A percentile compares a stretch with the other conserved stretches of the same genome.
phyloP scores from a whole-genome alignment of 2,329 filamentous ascomycete species.

The Colletotrichum phormii region DNA sequence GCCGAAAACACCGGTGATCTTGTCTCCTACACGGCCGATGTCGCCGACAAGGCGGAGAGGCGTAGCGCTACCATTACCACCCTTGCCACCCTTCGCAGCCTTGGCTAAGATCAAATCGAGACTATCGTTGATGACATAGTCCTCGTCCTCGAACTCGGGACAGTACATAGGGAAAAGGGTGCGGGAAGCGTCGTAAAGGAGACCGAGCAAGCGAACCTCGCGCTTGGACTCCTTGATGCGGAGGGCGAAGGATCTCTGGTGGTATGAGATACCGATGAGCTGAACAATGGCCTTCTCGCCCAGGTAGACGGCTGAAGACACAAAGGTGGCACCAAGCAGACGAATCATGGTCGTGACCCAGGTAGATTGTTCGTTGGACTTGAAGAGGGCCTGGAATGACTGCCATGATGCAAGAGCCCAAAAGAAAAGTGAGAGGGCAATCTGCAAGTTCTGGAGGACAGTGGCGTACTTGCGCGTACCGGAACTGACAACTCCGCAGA shows the following conservation, averaged over 20 bases:
- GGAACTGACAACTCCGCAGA: slow-evolving; percentile 75
- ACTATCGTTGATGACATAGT: slow-evolving; percentile 90
- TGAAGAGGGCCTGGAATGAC: slow-evolving; percentile 69
- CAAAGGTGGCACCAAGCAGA: slow-evolving; percentile 74
- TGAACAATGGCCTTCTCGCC: slow-evolving; percentile 85
- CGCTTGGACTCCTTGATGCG: slow-evolving; percentile 91
- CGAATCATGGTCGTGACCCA: slow-evolving; percentile 72
- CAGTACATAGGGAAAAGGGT: slow-evolving; percentile 93
- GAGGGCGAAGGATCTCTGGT: slow-evolving; percentile 84
- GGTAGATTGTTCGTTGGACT: slow-evolving; percentile 43
- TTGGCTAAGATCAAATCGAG: slow-evolving; percentile 73
- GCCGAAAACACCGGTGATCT: slow-evolving; percentile 92
- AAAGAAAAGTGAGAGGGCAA: slow-evolving; percentile 76
- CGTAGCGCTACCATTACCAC: slow-evolving; percentile 71
- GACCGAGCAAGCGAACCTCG: slow-evolving; percentile 81
- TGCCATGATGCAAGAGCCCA: slow-evolving; percentile 74
- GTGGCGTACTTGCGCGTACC: slow-evolving; percentile 78
- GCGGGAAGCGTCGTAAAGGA: slow-evolving; percentile 91
- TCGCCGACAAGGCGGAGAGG: slow-evolving; percentile 84
- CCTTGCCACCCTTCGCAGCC: slow-evolving; percentile 60
- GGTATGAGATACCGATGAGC: slow-evolving; percentile 86
- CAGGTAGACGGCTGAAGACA: slow-evolving; percentile 77
- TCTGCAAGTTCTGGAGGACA: slow-evolving; percentile 72
- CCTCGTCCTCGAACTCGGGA: slow-evolving; percentile 89
- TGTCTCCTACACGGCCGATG: slow-evolving; percentile 87